Percentiles rank a stretch among this genome's conserved stretches.
Conservation (phyloP, 139 green algal genomes). For the Coelastrella sp. region DNA sequence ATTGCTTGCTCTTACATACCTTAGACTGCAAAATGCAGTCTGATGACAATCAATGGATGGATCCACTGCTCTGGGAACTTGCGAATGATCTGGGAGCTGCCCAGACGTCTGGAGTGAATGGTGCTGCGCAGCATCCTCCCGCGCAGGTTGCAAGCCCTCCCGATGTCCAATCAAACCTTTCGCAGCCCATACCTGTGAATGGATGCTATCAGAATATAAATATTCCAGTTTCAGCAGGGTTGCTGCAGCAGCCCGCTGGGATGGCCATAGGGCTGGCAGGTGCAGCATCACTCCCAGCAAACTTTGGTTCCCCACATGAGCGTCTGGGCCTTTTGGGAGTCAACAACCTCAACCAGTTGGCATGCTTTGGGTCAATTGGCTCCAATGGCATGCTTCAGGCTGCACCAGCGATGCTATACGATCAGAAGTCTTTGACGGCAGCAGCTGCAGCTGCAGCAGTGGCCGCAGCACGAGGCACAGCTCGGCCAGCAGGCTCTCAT, state of each 20-base stretch:
- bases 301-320: slow-evolving; percentile 13
- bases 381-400: slow-evolving; percentile 2
- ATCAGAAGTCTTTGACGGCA: neutral
- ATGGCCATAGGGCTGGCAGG: neutral
- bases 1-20: neutral
- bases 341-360: neutral
- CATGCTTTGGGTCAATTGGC: neutral
- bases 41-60: slow-evolving; percentile 37
- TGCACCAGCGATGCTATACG: neutral
- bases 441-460: slow-evolving; percentile 7
- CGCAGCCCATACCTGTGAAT: neutral
- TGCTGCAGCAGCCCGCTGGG: neutral
- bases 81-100: slow-evolving; percentile 7
- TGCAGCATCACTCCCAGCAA: slow-evolving; percentile 11
- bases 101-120: neutral
- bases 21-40: neutral
- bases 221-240: neutral
- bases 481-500: slow-evolving; percentile 2
- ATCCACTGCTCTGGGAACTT: slow-evolving; percentile 30
- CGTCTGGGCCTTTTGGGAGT: neutral
- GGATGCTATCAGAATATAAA: neutral
- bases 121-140: neutral
- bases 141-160: neutral
- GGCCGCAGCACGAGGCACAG: neutral
- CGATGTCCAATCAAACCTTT: neutral